Conservation (phyloP, 2,329 filamentous ascomycete species). For the Monosporascus sp. region DNA sequence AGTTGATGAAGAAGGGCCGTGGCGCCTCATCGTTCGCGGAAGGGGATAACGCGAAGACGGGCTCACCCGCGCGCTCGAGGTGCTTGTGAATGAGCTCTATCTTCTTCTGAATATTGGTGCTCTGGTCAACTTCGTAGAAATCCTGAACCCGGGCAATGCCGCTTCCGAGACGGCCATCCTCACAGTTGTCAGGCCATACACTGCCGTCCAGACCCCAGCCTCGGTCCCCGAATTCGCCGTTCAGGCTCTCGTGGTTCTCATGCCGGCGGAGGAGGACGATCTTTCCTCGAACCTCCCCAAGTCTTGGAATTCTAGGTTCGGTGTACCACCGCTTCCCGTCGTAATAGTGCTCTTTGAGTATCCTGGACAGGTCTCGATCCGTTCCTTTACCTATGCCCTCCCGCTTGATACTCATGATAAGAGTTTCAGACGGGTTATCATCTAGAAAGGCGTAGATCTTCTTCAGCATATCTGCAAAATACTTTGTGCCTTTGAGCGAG, state of each 20-base stretch:
- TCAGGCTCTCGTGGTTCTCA: slow-evolving; percentile 51
- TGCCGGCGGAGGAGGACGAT: slow-evolving; percentile 84
- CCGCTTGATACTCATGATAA: slow-evolving; percentile 85
- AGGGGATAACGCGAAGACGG: slow-evolving; percentile 39
- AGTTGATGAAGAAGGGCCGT: slow-evolving; percentile 80
- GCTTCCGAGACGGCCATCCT: slow-evolving; percentile 63
- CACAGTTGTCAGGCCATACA: slow-evolving; percentile 83
- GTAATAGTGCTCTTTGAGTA: slow-evolving; percentile 70
- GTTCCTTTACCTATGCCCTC: slow-evolving; percentile 78
- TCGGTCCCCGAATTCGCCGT: slow-evolving; percentile 41
- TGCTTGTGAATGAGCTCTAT: slow-evolving; percentile 68
- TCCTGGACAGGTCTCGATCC: slow-evolving; percentile 70
- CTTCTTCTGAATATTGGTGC: slow-evolving; percentile 73
- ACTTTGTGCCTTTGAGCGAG: slow-evolving; percentile 73
- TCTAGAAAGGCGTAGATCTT: slow-evolving; percentile 72
- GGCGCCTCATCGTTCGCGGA: slow-evolving; percentile 20
- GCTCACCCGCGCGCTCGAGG: slow-evolving; percentile 63
- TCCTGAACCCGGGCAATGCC: slow-evolving; percentile 84
- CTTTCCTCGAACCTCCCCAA: slow-evolving; percentile 75
- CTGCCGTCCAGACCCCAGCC: slow-evolving; percentile 58
- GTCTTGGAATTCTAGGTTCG: slow-evolving; percentile 65
- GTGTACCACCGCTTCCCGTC: slow-evolving; percentile 66
- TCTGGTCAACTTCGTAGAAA: slow-evolving; percentile 82
- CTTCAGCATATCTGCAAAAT: slow-evolving; percentile 67
- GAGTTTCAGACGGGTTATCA: slow-evolving; percentile 69